These are phyloP conservation scores for Arthrobotrys pseudoclavata DNA, from an alignment of 2,329 filamentous ascomycete species.

Conservation along the genomic window DNA sequence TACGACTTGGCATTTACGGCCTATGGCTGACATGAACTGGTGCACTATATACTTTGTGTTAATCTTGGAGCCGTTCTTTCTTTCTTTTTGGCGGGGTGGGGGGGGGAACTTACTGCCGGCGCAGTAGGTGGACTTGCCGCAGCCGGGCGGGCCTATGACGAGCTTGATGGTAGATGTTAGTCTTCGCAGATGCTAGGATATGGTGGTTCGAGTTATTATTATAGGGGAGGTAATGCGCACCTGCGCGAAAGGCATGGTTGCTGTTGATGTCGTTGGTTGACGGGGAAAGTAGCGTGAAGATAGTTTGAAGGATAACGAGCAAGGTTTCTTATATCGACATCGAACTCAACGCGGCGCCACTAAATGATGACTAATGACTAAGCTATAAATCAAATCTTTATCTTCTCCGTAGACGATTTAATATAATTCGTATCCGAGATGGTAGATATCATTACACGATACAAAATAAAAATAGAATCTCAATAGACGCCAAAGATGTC, in stretches of 20 bases:
- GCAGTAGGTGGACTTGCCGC: constrained; percentile 97
- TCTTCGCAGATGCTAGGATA: neutral
- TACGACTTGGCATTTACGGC: constrained; percentile 91
- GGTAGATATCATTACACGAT: constrained; percentile 19
- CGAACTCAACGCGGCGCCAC: constrained; percentile 28
- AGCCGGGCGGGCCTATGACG: constrained; percentile 91
- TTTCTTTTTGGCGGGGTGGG: neutral
- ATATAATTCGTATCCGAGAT: constrained; percentile 13
- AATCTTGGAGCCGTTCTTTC: neutral
- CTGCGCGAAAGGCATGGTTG: constrained; percentile 63
- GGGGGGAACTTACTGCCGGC: constrained; percentile 80
- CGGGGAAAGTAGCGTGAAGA: neutral
- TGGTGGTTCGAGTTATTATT: neutral
- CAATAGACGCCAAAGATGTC: constrained; percentile 1
- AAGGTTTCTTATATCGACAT: constrained; percentile 37
- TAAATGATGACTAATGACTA: constrained; percentile 24
- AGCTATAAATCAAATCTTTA: neutral
- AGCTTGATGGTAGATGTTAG: constrained; percentile 74
- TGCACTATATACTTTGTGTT: constrained; percentile 74
- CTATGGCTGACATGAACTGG: constrained; percentile 96
- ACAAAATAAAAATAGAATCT: constrained; percentile 1
- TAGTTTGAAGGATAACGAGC: neutral
- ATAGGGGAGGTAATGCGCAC: constrained; percentile 35
- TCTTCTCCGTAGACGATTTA: neutral
- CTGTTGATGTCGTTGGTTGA: neutral